Base-by-base conservation (phyloP, 2,329 filamentous ascomycete genomes). In the Microdochium trichocladiopsis region DNA sequence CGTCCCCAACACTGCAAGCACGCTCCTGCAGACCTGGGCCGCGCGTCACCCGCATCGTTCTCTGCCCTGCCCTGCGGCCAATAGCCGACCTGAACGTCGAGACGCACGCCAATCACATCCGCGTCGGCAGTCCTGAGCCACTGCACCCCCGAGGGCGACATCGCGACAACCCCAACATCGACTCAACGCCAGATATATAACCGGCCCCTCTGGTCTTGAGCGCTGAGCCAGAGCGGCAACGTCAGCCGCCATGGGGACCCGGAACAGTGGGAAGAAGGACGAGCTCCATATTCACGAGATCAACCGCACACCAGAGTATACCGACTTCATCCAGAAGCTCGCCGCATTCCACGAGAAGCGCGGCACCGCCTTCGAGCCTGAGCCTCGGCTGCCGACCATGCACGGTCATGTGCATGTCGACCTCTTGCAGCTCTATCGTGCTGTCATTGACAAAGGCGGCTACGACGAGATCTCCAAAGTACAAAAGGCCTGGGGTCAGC, bases 381-480 rank as follows among this genome's bases (percentile, higher is more conserved):
- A 92, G 66, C 90, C 84, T 75, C 57, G 63, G 43, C 61, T 67
- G 9, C 63, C 61, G 51, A 66, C 90, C 50, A 91, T 89, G 71
- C 83, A 95, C 60, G 90, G 88, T 55, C 79, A 80, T 59, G 84
- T 84, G 55, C 84, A 87, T 57, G 79, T 95, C 55, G 88, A 95
- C 63, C 76, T 95, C 25, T 75, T 85, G 64, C 86, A 87, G 62
- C 79, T 95, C 25, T 95, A 90, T 75, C 86, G 87, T 56, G 79
- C 84, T 59, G 87, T 95, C 18, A 79, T 88, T 51, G 80, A 80
- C 22, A 83, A 85, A 61, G 91, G 91, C 51, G 91, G 91, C 53
- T 96, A 96, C 67, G 91, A 95, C 70, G 86, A 86, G 65, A 82
- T 93, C 66, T 91, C 82, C 56, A 86, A 83, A 71, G 83, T 93